These are phyloP conservation scores for Acanthamoeba comandoni DNA, from an alignment of 208 protist genomes.

Conservation along the genomic window DNA sequence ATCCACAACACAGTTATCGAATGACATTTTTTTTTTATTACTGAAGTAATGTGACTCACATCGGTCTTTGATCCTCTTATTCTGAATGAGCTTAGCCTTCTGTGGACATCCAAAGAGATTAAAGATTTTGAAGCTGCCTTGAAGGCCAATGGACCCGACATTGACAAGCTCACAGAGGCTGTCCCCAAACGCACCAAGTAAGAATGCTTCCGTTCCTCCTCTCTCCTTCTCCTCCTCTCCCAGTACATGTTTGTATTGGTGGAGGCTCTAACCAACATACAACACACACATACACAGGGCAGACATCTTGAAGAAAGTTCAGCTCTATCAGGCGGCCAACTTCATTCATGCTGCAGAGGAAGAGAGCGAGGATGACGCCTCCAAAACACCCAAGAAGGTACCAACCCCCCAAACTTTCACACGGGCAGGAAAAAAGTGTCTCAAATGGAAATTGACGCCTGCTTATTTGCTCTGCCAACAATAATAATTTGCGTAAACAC, in stretches of 20 bases:
- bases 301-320: background rate
- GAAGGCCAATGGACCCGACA: background rate
- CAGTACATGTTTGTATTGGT: background rate
- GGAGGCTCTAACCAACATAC: too few species aligned
- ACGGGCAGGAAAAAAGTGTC: too few species aligned
- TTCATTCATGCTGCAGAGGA: too few species aligned
- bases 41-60: background rate
- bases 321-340: constrained; percentile 33
- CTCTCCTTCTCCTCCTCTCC: background rate
- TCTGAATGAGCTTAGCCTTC: background rate
- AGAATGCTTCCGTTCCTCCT: background rate
- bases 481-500: too few species aligned
- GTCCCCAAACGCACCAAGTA: background rate
- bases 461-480: too few species aligned
- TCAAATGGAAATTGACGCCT: too few species aligned
- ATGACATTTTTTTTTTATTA: background rate
- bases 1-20: background rate
- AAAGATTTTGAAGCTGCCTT: constrained; percentile 39
- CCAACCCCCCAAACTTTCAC: too few species aligned
- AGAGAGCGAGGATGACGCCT: too few species aligned
- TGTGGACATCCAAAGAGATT: constrained; percentile 23
- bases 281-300: background rate
- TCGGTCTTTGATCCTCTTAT: background rate
- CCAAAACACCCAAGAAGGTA: too few species aligned
- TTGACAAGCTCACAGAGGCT: constrained; percentile 32